phyloP scores from a whole-genome alignment of 2,329 filamentous ascomycete species.

The Claviceps africana region DNA sequence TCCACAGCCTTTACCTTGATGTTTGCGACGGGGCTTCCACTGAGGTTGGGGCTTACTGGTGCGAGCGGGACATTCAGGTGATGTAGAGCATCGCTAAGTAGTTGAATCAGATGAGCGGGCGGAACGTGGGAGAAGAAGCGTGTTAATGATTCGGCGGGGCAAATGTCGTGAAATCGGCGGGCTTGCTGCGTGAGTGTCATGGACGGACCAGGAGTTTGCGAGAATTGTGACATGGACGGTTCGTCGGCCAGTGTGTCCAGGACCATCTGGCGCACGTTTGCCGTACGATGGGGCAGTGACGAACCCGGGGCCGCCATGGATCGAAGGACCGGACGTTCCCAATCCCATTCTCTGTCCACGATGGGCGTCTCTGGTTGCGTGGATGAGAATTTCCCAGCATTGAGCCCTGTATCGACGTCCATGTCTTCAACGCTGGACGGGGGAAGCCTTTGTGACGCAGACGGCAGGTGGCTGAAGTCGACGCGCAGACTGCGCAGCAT shows the following conservation, averaged over 20 bases:
- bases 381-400: constrained; percentile 46
- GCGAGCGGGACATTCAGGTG: constrained; percentile 69
- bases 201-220: constrained; percentile 61
- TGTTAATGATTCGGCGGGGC: constrained; percentile 74
- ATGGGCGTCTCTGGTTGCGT: constrained; percentile 75
- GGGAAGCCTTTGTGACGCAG: constrained; percentile 28
- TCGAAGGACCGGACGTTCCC: constrained; percentile 60
- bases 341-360: constrained; percentile 67
- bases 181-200: constrained; percentile 80
- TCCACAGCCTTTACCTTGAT: constrained; percentile 66
- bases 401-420: constrained; percentile 48
- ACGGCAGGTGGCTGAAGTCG: constrained; percentile 61
- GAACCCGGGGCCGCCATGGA: constrained; percentile 29
- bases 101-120: constrained; percentile 59
- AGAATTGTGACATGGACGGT: constrained; percentile 77
- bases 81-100: constrained; percentile 69
- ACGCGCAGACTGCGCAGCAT: constrained; percentile 89
- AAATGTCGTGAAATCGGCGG: constrained; percentile 76
- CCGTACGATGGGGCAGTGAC: constrained; percentile 19
- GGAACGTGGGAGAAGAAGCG: constrained; percentile 83
- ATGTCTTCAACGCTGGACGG: constrained; percentile 38
- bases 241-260: constrained; percentile 65
- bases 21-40: constrained; percentile 42
- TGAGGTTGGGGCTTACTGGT: constrained; percentile 28
- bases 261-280: constrained; percentile 26